Conservation (phyloP, 140 eudicot species). For the Flaveria floridana region DNA sequence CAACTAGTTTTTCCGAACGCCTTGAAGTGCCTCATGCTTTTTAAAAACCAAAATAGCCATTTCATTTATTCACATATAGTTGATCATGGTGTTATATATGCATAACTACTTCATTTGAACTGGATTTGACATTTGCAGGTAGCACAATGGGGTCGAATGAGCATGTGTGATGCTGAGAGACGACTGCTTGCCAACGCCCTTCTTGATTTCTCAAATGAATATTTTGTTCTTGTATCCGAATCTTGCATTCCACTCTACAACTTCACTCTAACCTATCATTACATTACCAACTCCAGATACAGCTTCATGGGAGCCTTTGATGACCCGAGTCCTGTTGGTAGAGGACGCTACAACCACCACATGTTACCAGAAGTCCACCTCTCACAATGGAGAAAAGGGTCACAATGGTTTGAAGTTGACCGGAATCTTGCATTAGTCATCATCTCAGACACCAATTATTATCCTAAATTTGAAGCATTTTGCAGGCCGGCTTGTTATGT, state of each 20-base stretch:
- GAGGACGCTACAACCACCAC: conserved; percentile 58
- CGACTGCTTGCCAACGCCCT: conserved; percentile 76
- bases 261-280: conserved; percentile 54
- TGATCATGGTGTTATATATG: conserved; percentile 46
- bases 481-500: conserved; percentile 79
- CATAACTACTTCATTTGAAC: neutral
- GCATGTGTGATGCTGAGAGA: conserved; percentile 83
- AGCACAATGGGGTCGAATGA: conserved; percentile 78
- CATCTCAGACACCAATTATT: conserved; percentile 29
- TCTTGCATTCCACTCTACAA: conserved; percentile 83
- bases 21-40: neutral
- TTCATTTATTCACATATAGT: neutral
- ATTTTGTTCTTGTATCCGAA: conserved; percentile 77
- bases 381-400: conserved; percentile 75
- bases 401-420: conserved; percentile 51
- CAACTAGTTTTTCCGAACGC: neutral
- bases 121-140: conserved; percentile 23
- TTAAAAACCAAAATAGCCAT: too few species aligned
- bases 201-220: conserved; percentile 65
- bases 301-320: conserved; percentile 76
- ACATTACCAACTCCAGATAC: conserved; percentile 54
- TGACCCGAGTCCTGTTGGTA: conserved; percentile 64
- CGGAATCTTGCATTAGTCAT: conserved; percentile 37
- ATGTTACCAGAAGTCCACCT: conserved; percentile 67
- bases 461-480: conserved; percentile 52